Base-by-base conservation (phyloP, 176 grass and related monocot species). In the Bothriochloa decipiens region DNA sequence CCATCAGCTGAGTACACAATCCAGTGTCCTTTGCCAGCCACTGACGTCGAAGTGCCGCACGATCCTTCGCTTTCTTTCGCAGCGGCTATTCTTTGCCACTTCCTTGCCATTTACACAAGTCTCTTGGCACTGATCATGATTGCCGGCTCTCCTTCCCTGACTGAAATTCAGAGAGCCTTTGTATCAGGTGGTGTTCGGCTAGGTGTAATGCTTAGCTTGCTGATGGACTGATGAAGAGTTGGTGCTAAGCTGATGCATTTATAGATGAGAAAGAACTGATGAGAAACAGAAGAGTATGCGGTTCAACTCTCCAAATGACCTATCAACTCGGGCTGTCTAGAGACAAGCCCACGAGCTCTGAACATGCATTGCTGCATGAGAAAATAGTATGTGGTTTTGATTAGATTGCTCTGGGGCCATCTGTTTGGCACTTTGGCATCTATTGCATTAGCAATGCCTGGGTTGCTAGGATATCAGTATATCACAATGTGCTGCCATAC, bases 1-100 rank as follows among this genome's bases (percentile, higher is more conserved):
- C 47, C 15, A 1, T 91, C 89, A 0, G 74, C 78, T 0, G 75
- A 87, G 79, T 94, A 91, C 75, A 91, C 22, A 1, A 91, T 4
- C 0, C 14, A 17, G 15, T 50, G 15, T 50, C 47, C 47, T 50
- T 50, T 50, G 15, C 47, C 47, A 17, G 15, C 47, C 14, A 50
- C 14, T 14, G 15, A 50, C 1, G 47, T 17, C 15, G 15, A 6
- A 5, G 47, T 50, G 47, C 82, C 18, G 29, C 75, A 75, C 4
- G 25, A 47, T 20, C 23, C 61, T 22, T 79, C 42, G 0, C 10
- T 36, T 50, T 68, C 42, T 22, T 68, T 35, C 0, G 42, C 11
- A 0, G 52, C 23, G 4, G 52, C 85, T 18, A 76, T 64, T 15
- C 16, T 60, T 13, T 76, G 70, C 82, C 89, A 88, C 65, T 68